Evolutionary conservation across 1,139 yeast genomes (phyloP).

Genomic region (Nakaseomyces delphensis): DNA sequence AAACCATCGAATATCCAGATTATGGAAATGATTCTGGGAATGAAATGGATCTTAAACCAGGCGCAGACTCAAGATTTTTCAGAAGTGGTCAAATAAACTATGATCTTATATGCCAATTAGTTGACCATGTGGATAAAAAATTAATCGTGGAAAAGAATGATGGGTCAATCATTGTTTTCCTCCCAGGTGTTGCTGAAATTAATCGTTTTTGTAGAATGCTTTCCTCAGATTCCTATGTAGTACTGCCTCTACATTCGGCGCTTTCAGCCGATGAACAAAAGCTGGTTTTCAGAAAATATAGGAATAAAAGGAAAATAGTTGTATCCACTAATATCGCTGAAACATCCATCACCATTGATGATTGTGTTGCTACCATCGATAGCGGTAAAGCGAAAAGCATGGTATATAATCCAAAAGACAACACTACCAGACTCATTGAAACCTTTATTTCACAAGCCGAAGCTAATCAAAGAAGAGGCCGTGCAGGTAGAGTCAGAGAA

Average conservation of each 20-base stretch:
- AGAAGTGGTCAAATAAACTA: conserved; percentile 62
- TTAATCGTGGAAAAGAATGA: conserved; percentile 36
- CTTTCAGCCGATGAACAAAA: conserved; percentile 76
- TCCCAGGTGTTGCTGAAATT: conserved; percentile 90
- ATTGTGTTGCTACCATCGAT: conserved; percentile 87
- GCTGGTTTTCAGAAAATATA: conserved; percentile 55
- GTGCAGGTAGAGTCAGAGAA: conserved; percentile 90
- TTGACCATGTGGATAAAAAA: conserved; percentile 43
- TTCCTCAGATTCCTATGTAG: conserved; percentile 28
- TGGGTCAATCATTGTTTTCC: conserved; percentile 76
- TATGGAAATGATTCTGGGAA: conserved; percentile 13
- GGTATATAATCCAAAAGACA: conserved; percentile 56
- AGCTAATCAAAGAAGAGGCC: conserved; percentile 86
- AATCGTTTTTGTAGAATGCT: conserved; percentile 43
- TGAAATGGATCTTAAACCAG: conserved; percentile 39
- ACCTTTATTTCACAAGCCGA: conserved; percentile 89
- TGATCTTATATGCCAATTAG: conserved; percentile 54
- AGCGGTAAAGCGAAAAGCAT: conserved; percentile 77
- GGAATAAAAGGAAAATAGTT: conserved; percentile 62
- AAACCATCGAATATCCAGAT: conserved; percentile 12
- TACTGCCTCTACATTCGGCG: conserved; percentile 81
- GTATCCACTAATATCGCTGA: conserved; percentile 85
- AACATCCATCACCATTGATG: conserved; percentile 86
- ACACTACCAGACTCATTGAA: conserved; percentile 66
- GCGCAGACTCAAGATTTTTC: conserved; percentile 56